Percentiles rank a stretch among this genome's conserved stretches.
Conservation (phyloP, 306 rosid species). For the Trichosanthes cucumerina region DNA sequence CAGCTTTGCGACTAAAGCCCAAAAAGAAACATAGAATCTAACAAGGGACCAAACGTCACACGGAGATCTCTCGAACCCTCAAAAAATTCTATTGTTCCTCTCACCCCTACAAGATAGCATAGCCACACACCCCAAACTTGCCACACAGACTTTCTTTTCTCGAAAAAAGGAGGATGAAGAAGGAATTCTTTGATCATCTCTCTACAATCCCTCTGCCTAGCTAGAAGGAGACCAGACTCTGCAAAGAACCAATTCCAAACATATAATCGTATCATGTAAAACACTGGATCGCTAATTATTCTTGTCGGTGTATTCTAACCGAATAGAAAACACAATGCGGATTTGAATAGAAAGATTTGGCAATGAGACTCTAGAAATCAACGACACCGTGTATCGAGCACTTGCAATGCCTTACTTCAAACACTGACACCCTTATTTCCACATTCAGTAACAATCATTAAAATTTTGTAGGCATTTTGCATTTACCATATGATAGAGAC, state of each 20-base stretch:
- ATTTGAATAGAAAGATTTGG: background rate
- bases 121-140: background rate
- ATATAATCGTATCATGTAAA: background rate
- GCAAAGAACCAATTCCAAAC: too few relatives aligned
- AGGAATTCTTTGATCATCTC: background rate
- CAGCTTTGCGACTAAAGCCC: too few relatives aligned
- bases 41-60: background rate
- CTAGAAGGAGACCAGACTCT: too few relatives aligned
- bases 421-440: background rate
- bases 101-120: too few relatives aligned
- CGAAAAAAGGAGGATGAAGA: background rate
- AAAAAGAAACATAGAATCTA: background rate
- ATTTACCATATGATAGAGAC: background rate
- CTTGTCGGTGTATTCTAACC: background rate
- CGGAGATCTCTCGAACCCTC: background rate
- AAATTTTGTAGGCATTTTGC: background rate
- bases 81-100: background rate
- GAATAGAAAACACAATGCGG: background rate
- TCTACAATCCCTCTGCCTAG: background rate
- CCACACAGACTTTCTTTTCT: background rate
- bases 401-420: background rate
- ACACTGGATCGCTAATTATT: background rate
- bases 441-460: background rate
- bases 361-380: background rate
- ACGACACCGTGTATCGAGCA: background rate